Percentiles rank a stretch among this genome's conserved stretches.
These are phyloP conservation scores for Leccinum disarticulatum DNA, from an alignment of 768 basidiomycete genomes.

Conservation along the genomic window DNA sequence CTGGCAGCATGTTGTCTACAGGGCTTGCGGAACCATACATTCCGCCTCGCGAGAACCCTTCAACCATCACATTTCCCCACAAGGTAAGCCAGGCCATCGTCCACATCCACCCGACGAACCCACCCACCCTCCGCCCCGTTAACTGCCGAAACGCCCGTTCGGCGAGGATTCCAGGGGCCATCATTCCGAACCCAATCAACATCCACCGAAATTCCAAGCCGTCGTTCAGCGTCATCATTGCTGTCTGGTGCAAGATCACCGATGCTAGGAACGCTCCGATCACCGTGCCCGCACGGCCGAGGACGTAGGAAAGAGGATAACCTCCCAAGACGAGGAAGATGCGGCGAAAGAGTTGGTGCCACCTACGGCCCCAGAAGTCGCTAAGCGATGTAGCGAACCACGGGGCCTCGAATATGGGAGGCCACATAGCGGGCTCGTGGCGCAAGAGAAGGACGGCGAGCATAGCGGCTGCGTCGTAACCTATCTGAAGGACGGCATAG, in stretches of 20 bases:
- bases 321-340: slow-evolving; percentile 33
- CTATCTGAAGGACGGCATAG: slow-evolving; percentile 43
- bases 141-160: slow-evolving; percentile 35
- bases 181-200: slow-evolving; percentile 53
- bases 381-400: slow-evolving; percentile 37
- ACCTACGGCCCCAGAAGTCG: slow-evolving; percentile 39
- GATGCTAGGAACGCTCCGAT: slow-evolving; percentile 60
- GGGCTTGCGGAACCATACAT: slow-evolving; percentile 7
- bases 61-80: slow-evolving; percentile 26
- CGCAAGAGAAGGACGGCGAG: slow-evolving; percentile 29
- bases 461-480: slow-evolving; percentile 26
- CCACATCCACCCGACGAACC: slow-evolving; percentile 37
- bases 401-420: slow-evolving; percentile 34
- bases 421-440: slow-evolving; percentile 33
- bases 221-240: slow-evolving; percentile 49
- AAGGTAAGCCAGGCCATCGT: slow-evolving; percentile 28
- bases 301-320: slow-evolving; percentile 31
- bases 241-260: slow-evolving; percentile 52
- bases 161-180: slow-evolving; percentile 48
- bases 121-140: slow-evolving; percentile 31
- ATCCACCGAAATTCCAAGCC: slow-evolving; percentile 44
- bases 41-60: slow-evolving; percentile 19
- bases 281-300: slow-evolving; percentile 49
- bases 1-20: slow-evolving; percentile 8
- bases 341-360: slow-evolving; percentile 39